A percentile compares a stretch with the other conserved stretches of the same genome.
Conservation (phyloP, 23 red algal genomes). For the Gracilaria domingensis region DNA sequence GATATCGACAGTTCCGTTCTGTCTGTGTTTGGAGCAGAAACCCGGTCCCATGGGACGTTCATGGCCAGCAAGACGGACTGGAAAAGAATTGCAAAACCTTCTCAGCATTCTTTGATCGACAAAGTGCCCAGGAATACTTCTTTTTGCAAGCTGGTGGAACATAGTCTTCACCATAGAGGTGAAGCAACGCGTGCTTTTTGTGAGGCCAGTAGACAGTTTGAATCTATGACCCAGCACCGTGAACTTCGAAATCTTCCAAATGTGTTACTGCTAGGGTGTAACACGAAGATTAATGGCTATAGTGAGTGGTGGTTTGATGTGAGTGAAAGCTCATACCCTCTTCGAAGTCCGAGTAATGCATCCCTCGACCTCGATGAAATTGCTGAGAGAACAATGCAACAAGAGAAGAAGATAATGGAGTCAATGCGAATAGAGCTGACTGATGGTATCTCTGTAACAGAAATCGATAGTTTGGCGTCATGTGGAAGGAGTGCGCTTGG, state of each 20-base stretch:
- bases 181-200: conserved; percentile 78
- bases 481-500: background rate
- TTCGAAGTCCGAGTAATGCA: background rate
- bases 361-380: conserved; percentile 11
- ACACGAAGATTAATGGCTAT: conserved; percentile 44
- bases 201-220: conserved; percentile 65
- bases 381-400: conserved; percentile 31
- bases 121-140: background rate
- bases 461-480: conserved; percentile 6
- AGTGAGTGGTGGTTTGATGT: conserved; percentile 66
- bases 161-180: conserved; percentile 41
- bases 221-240: conserved; percentile 76
- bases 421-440: conserved; percentile 53
- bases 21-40: conserved; percentile 71
- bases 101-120: conserved; percentile 67
- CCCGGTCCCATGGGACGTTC: conserved; percentile 64
- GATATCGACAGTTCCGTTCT: conserved; percentile 39
- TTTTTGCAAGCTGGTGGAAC: conserved; percentile 61
- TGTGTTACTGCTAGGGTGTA: conserved; percentile 71
- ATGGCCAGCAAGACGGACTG: conserved; percentile 60
- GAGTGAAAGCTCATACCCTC: background rate
- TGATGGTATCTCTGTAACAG: conserved; percentile 39
- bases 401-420: conserved; percentile 52
- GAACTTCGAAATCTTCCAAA: conserved; percentile 77
- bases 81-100: conserved; percentile 59